A percentile compares a stretch with the other conserved stretches of the same genome.
Conservation (phyloP, 2,329 filamentous ascomycete genomes). For the Aureobasidium namibiae region DNA sequence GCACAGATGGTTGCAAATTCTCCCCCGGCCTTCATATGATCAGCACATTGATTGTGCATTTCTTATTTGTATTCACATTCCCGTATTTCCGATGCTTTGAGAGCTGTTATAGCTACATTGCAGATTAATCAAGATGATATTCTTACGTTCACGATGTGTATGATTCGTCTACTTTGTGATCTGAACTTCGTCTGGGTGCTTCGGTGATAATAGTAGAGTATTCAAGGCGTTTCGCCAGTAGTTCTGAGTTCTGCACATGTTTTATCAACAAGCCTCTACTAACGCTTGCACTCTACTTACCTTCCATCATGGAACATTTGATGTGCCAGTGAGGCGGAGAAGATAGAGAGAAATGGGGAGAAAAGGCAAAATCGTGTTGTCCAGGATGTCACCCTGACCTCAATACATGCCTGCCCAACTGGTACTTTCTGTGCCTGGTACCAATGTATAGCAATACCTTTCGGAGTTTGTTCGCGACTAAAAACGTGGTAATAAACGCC, state of each 20-base stretch:
- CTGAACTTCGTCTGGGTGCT: neutral
- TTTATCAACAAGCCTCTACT: neutral
- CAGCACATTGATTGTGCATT: slow-evolving; percentile 10
- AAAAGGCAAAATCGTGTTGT: no score
- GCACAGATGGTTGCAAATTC: neutral
- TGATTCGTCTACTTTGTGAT: neutral
- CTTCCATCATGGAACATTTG: no score
- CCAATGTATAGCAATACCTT: no score
- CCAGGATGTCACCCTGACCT: no score
- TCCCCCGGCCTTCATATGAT: slow-evolving; percentile 9
- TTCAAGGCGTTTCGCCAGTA: neutral
- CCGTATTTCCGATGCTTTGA: neutral
- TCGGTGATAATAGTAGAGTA: neutral
- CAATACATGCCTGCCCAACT: no score
- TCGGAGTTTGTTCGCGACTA: no score
- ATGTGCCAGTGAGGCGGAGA: no score
- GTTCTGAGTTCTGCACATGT: neutral
- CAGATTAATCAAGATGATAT: neutral
- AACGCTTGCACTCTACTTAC: neutral
- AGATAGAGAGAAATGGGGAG: no score
- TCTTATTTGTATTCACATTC: neutral
- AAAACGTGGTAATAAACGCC: no score
- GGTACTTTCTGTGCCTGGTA: no score
- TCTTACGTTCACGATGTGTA: neutral
- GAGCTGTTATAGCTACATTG: neutral